A percentile compares a stretch with the other conserved stretches of the same genome.
These are phyloP conservation scores for Lentinula detonsa DNA, from an alignment of 768 basidiomycete genomes.

Conservation along the genomic window DNA sequence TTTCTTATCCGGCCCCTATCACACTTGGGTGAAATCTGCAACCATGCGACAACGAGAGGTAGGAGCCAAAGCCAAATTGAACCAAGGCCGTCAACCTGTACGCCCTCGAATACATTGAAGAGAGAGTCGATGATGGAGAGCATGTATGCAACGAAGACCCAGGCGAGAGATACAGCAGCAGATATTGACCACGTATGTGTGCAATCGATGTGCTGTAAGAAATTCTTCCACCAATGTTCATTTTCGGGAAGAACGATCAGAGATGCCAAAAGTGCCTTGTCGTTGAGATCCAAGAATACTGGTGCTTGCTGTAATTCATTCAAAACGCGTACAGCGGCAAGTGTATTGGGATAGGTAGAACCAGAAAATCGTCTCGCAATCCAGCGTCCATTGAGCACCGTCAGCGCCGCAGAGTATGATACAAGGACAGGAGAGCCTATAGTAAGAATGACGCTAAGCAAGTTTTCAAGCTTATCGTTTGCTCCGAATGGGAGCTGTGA, in stretches of 20 bases:
- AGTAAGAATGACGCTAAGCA: slow-evolving; percentile 34
- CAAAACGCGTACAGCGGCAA: slow-evolving; percentile 25
- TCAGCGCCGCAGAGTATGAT: slow-evolving; percentile 36
- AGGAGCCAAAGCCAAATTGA: slow-evolving; percentile 39
- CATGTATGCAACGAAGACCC: slow-evolving; percentile 38
- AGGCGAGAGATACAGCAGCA: slow-evolving; percentile 30
- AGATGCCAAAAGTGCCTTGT: slow-evolving; percentile 25
- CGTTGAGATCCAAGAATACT: slow-evolving; percentile 20
- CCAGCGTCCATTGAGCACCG: slow-evolving; percentile 39
- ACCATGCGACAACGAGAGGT: slow-evolving; percentile 33
- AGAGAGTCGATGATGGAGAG: slow-evolving; percentile 31
- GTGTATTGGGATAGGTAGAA: slow-evolving; percentile 22
- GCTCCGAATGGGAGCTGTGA: slow-evolving; percentile 44
- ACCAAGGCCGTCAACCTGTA: slow-evolving; percentile 26
- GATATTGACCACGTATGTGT: slow-evolving; percentile 34
- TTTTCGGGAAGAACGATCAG: slow-evolving; percentile 36
- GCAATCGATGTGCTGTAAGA: slow-evolving; percentile 25
- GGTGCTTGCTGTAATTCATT: slow-evolving; percentile 37
- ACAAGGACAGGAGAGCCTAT: slow-evolving; percentile 40
- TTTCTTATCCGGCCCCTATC: slow-evolving; percentile 22
- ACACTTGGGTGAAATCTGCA: slow-evolving; percentile 33
- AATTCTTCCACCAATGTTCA: slow-evolving; percentile 33
- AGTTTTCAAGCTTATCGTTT: slow-evolving; percentile 29
- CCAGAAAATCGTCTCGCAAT: slow-evolving; percentile 24
- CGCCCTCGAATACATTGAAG: slow-evolving; percentile 3